Base-by-base conservation (phyloP, 306 rosid species). In the Hylodesmum podocarpum region DNA sequence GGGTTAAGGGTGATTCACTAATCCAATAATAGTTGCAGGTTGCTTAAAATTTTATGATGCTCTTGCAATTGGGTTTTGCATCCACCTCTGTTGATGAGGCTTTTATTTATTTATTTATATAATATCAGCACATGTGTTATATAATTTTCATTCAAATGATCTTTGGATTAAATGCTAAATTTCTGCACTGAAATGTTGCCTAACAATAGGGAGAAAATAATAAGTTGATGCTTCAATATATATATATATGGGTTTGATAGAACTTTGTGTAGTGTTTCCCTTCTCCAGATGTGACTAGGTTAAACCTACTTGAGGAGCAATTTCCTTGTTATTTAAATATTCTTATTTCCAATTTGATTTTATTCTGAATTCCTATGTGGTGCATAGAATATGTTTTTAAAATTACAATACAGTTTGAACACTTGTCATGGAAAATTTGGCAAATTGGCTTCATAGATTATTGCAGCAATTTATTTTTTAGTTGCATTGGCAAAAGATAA, bases 11-110 rank as follows among this genome's bases (percentile, higher is more conserved):
- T 58, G 29, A 25, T 54, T 43, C 36, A 9, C 41, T 43, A 18
- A 12, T 63, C 29, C 64, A 65, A 24, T 72, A 43, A 65, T 58
- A 25, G 40, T 28, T 22, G 15, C 49, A 14, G 43, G 24, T 14
- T 46, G 25, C 19, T 58, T 18, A 62, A 22, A 31, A 16, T 40
- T 63, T 65, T 58, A 31, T 29, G 41, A 72, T 65, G 58, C 47
- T 72, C 66, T 54, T 72, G 29, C 28, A 8, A 25, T 70, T 65
- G 66, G 29, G 44, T 77, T 70, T 41, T 70, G 19, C 47, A 37
- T 40, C 64, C 59, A 58, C 41, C 37, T 27, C 4, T 74, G 11
- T 0, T 16, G 6, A 49, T 21, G 33, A 49, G 65, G 29, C 63
- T 65, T 53, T 14, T 27, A 40, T 40, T 58, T 51, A 50, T 63